Percentiles rank a stretch among this genome's conserved stretches.
These are phyloP conservation scores for Fusarium dlaminii DNA, from an alignment of 2,329 filamentous ascomycete genomes.

Conservation along the genomic window DNA sequence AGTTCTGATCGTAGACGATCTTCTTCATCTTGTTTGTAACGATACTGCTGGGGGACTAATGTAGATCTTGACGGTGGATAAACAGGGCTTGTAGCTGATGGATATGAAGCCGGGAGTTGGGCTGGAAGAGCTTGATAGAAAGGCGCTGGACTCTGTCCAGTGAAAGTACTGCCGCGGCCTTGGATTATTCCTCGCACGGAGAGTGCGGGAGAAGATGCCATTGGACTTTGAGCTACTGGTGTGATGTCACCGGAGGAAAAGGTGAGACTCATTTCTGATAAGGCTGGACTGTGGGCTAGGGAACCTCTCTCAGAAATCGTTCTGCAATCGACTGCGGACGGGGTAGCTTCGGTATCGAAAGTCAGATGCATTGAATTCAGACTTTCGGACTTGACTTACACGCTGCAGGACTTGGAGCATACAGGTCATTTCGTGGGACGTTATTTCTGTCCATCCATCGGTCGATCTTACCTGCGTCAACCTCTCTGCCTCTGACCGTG, in stretches of 20 bases:
- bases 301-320: not conserved
- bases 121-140: accelerated
- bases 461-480: not conserved
- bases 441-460: not conserved
- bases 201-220: not conserved
- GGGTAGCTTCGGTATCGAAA: not conserved
- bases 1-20: not conserved
- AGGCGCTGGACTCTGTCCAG: not conserved
- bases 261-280: not conserved
- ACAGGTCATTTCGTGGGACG: not conserved
- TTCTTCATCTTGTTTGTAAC: not conserved
- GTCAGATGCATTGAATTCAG: accelerated
- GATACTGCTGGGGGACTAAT: accelerated
- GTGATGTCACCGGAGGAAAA: accelerated
- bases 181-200: accelerated
- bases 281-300: not conserved
- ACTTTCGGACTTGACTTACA: not conserved
- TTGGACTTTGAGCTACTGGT: accelerated
- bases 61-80: accelerated
- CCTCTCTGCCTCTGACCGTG: not conserved
- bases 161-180: not conserved
- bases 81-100: accelerated
- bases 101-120: accelerated
- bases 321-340: not conserved
- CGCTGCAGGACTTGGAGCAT: not conserved